These are phyloP conservation scores for Fusarium staphyleae DNA, from an alignment of 2,329 filamentous ascomycete genomes.

Conservation along the genomic window DNA sequence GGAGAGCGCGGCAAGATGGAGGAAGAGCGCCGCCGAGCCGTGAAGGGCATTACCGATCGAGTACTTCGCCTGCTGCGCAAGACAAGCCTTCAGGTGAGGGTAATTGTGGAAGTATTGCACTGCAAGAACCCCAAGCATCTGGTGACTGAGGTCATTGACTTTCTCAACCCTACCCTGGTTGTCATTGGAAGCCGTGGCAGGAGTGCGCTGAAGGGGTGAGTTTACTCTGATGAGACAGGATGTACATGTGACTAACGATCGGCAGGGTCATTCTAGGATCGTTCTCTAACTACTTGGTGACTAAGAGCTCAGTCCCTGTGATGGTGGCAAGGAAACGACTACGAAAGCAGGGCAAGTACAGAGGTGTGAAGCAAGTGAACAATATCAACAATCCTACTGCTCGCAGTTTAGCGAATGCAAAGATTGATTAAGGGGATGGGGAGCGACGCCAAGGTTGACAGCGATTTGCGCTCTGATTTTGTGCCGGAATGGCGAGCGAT, in stretches of 20 bases:
- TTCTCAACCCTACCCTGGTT: slow-evolving; percentile 88
- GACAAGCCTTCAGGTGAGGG: slow-evolving; percentile 88
- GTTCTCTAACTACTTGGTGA: slow-evolving; percentile 97
- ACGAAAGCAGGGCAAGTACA: slow-evolving; percentile 84
- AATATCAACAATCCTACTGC: slow-evolving; percentile 76
- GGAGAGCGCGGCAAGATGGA: slow-evolving; percentile 68
- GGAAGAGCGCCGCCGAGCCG: slow-evolving; percentile 79
- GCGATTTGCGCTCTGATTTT: background rate
- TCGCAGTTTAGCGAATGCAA: slow-evolving; percentile 72
- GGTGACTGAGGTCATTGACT: slow-evolving; percentile 96
- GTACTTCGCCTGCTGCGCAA: slow-evolving; percentile 88
- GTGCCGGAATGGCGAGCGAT: background rate
- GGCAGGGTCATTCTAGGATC: slow-evolving; percentile 88
- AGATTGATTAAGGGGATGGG: slow-evolving; percentile 69
- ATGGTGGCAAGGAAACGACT: slow-evolving; percentile 96
- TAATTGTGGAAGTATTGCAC: slow-evolving; percentile 95
- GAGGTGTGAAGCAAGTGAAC: slow-evolving; percentile 78
- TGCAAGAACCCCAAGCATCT: slow-evolving; percentile 98
- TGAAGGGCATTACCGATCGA: slow-evolving; percentile 83
- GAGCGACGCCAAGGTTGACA: background rate
- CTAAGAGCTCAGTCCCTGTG: slow-evolving; percentile 94
- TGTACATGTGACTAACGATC: slow-evolving; percentile 42
- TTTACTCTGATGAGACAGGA: slow-evolving; percentile 23
- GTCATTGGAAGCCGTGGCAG: slow-evolving; percentile 91
- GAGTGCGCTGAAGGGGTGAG: slow-evolving; percentile 91